Percentiles rank a stretch among this genome's conserved stretches.
Evolutionary conservation across 169 alveolate species (phyloP).

Genomic region (Eimeria falciformis): DNA sequence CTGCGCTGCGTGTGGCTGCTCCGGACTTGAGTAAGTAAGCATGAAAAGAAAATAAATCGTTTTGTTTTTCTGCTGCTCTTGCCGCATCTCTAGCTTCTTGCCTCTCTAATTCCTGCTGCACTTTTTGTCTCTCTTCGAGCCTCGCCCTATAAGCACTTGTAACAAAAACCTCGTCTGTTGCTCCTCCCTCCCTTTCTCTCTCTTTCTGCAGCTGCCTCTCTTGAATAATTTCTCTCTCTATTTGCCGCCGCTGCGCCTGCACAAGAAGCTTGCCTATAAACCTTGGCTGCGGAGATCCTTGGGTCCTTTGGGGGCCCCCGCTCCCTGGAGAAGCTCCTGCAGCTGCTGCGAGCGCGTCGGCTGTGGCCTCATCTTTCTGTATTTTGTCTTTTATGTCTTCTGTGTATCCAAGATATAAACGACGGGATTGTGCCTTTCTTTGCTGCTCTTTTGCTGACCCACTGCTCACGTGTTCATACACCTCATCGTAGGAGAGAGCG

Average conservation of each 20-base stretch:
- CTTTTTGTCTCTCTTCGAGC: constrained; percentile 39
- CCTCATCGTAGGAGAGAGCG: constrained; percentile 57
- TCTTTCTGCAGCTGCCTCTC: constrained; percentile 68
- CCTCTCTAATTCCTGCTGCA: constrained; percentile 40
- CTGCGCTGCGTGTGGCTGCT: constrained; percentile 58
- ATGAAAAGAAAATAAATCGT: constrained; percentile 51
- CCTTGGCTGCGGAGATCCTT: constrained; percentile 8
- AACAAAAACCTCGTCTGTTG: constrained; percentile 40
- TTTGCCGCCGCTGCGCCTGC: constrained; percentile 56
- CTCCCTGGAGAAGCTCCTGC: not conserved
- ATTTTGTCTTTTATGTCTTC: constrained; percentile 23
- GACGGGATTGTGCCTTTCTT: not conserved
- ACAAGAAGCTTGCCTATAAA: constrained; percentile 41
- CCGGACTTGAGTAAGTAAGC: constrained; percentile 63
- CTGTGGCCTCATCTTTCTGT: not conserved
- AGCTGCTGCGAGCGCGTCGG: constrained; percentile 25
- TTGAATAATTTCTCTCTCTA: constrained; percentile 59
- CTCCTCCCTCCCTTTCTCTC: constrained; percentile 44
- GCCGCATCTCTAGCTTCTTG: constrained; percentile 41
- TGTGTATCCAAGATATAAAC: constrained; percentile 21
- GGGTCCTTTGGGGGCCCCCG: constrained; percentile 7
- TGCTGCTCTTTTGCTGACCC: constrained; percentile 36
- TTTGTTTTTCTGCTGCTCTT: constrained; percentile 36
- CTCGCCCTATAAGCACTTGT: constrained; percentile 51
- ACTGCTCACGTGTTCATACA: constrained; percentile 60